Evolutionary conservation across 164 flowering plant genomes (phyloP).

Genomic region (Vitis riparia): DNA sequence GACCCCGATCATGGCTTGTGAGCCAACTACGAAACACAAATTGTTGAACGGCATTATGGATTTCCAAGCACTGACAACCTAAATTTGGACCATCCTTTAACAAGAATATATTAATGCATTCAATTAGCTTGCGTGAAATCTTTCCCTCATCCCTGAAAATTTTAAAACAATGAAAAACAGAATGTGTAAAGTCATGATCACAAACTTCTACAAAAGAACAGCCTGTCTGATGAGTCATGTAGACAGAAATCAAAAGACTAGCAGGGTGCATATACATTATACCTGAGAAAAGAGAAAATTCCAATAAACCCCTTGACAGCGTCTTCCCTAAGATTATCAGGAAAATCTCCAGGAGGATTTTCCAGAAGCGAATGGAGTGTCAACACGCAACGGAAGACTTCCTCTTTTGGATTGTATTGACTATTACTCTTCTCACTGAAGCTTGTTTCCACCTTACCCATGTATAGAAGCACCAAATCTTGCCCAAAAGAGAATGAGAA

Average conservation of each 20-base stretch:
- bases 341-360: conserved; percentile 92
- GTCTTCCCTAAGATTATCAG: conserved; percentile 58
- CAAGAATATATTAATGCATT: conserved; percentile 82
- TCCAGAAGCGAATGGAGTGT: conserved; percentile 88
- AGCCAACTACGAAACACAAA: conserved; percentile 78
- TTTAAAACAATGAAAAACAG: conserved; percentile 6
- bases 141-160: conserved; percentile 82
- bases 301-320: conserved; percentile 57
- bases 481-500: conserved; percentile 10
- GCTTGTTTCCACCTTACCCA: conserved; percentile 63
- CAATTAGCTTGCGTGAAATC: conserved; percentile 76
- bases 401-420: conserved; percentile 59
- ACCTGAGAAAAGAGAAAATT: conserved; percentile 73
- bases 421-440: conserved; percentile 31
- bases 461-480: conserved; percentile 67
- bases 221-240: not conserved
- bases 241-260: conserved; percentile 1
- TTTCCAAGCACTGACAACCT: conserved; percentile 56
- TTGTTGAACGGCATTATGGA: conserved; percentile 66
- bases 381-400: conserved; percentile 62
- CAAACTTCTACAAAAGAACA: not conserved
- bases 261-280: not conserved
- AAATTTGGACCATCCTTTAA: conserved; percentile 90
- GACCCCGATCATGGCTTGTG: conserved; percentile 66
- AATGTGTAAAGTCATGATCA: conserved; percentile 5